Conservation (phyloP, 2,329 filamentous ascomycete species). For the Ophiostoma himal-ulmi region DNA sequence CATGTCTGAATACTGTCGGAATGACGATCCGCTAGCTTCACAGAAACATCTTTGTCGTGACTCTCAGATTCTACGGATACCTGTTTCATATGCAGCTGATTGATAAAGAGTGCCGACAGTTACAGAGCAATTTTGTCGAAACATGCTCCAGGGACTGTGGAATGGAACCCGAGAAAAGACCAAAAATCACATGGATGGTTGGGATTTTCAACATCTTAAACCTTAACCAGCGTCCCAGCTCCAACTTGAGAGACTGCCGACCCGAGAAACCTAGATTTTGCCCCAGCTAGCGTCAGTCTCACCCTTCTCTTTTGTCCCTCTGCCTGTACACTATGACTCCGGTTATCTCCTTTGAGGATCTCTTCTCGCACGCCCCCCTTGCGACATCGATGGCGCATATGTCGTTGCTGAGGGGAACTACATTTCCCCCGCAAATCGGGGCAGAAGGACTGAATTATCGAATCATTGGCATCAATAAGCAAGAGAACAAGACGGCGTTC, state of each 20-base stretch:
- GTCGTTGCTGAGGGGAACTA: conserved; percentile 9
- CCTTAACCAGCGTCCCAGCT: neutral
- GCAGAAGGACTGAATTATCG: no score
- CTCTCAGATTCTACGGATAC: neutral
- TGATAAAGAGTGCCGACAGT: neutral
- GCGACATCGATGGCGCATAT: conserved; percentile 14
- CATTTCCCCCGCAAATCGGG: neutral
- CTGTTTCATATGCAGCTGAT: neutral
- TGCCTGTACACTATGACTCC: neutral
- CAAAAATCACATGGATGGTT: neutral
- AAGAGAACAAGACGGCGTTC: neutral
- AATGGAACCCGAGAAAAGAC: neutral
- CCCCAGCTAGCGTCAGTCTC: neutral
- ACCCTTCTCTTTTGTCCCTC: neutral
- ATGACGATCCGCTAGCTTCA: neutral
- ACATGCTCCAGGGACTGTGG: neutral
- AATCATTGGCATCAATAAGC: neutral
- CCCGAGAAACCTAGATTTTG: neutral
- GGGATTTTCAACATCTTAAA: neutral
- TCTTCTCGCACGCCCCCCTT: conserved; percentile 5
- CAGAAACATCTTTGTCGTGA: neutral
- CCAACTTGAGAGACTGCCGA: neutral
- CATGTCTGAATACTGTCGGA: neutral
- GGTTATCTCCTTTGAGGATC: neutral
- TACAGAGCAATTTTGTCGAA: neutral